Conservation (phyloP, 257 asterid genomes). For the Oldenlandia corymbosa region DNA sequence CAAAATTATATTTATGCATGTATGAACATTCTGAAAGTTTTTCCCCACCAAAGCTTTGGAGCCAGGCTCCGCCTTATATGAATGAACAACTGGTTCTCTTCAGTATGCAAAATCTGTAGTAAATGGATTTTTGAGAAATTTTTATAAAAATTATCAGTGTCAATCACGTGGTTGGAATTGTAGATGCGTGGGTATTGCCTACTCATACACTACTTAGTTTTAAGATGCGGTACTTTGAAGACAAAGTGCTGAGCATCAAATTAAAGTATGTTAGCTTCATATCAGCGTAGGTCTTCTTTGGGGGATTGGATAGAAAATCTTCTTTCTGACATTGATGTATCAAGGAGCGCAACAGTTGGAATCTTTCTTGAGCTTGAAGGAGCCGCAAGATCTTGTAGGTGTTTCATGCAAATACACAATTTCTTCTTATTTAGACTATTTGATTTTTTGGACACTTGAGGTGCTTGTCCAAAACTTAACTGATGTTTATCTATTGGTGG, state of each 20-base stretch:
- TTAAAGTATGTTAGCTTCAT: slow-evolving; percentile 29
- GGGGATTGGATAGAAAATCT: slow-evolving; percentile 66
- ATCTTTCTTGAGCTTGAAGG: slow-evolving; percentile 79
- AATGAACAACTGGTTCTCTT: too few relatives aligned
- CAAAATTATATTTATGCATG: too few relatives aligned
- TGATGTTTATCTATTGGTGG: slow-evolving; percentile 7
- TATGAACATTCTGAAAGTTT: too few relatives aligned
- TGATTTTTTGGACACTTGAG: slow-evolving; percentile 7
- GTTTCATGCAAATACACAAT: slow-evolving; percentile 21
- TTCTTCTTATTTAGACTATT: not conserved
- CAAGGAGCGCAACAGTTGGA: slow-evolving; percentile 59
- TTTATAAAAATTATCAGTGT: too few relatives aligned
- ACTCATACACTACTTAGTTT: not conserved
- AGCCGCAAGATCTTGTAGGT: slow-evolving; percentile 72
- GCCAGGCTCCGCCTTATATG: too few relatives aligned
- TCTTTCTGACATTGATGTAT: slow-evolving; percentile 63
- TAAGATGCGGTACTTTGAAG: slow-evolving; percentile 4
- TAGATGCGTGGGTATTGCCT: not conserved
- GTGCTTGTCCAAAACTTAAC: not conserved
- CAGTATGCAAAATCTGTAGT: not conserved
- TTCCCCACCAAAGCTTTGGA: too few relatives aligned
- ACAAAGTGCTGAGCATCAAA: slow-evolving; percentile 2
- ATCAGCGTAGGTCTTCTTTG: slow-evolving; percentile 68
- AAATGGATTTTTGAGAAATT: not conserved
- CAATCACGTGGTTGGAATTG: not conserved